Evolutionary conservation across 805 yeast genomes (phyloP).

Genomic region (Yarrowia osloensis): DNA sequence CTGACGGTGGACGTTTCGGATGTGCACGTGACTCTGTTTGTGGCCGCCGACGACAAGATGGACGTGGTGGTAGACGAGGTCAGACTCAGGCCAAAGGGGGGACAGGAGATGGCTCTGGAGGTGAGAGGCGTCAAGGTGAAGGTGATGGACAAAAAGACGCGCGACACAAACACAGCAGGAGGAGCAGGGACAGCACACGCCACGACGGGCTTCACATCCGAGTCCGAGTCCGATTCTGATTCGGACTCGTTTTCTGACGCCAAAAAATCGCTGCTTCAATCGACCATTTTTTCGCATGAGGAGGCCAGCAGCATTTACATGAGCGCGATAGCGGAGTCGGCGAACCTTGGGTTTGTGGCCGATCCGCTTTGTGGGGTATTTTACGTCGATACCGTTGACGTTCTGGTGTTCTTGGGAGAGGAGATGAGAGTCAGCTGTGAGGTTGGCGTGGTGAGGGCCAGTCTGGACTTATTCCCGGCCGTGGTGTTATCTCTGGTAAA

Average conservation of each 20-base stretch:
- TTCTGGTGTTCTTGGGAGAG: constrained; percentile 5
- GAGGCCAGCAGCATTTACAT: constrained; percentile 73
- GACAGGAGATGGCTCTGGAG: constrained; percentile 2
- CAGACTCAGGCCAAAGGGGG: constrained; percentile 36
- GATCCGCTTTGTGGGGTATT: not conserved
- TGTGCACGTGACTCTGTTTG: not conserved
- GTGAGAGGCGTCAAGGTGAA: constrained; percentile 2
- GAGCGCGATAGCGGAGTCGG: constrained; percentile 62
- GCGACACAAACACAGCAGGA: not conserved
- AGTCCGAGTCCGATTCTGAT: constrained; percentile 29
- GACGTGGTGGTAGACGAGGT: constrained; percentile 33
- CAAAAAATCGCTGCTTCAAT: constrained; percentile 40
- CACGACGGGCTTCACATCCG: not conserved
- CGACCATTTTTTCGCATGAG: constrained; percentile 66
- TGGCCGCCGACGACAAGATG: constrained; percentile 21
- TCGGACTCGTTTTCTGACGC: constrained; percentile 34
- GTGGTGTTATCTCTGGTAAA: not conserved
- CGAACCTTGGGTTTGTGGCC: not conserved
- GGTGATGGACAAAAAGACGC: not conserved
- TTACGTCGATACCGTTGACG: not conserved
- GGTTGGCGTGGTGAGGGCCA: not conserved
- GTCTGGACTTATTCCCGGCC: constrained; percentile 7
- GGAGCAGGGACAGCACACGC: not conserved
- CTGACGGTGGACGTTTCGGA: constrained; percentile 1
- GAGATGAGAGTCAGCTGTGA: constrained; percentile 8